Evolutionary conservation across 2,329 filamentous ascomycete species (phyloP).

Genomic region (Aspergillus novofumigatus): DNA sequence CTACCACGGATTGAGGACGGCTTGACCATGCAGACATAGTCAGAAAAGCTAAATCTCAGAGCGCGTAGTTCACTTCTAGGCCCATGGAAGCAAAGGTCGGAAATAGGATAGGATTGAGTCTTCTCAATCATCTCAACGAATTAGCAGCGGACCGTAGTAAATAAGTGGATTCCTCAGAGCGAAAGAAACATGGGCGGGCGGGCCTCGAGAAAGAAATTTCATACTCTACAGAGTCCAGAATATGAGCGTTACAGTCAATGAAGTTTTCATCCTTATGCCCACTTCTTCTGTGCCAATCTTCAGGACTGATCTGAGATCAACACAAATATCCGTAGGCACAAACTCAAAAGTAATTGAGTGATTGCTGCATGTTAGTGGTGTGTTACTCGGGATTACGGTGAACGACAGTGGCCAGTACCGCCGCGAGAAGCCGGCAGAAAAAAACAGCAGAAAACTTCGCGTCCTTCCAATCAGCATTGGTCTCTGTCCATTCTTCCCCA

Average conservation of each 20-base stretch:
- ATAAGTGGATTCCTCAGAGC: not conserved
- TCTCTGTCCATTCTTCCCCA: not conserved
- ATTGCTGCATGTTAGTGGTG: too few relatives aligned
- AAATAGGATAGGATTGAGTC: not conserved
- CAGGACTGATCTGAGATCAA: not conserved
- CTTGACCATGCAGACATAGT: not conserved
- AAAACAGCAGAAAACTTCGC: constrained; percentile 5
- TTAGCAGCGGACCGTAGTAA: not conserved
- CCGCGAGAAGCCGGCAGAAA: constrained; percentile 6
- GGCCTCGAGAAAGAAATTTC: not conserved
- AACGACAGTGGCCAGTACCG: not conserved
- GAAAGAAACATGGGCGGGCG: not conserved
- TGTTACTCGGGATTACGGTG: not conserved
- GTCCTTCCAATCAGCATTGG: constrained; percentile 6
- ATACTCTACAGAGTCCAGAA: not conserved
- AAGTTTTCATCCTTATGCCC: not conserved
- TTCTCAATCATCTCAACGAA: not conserved
- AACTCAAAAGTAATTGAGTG: too few relatives aligned
- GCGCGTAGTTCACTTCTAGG: not conserved
- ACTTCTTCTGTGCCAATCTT: not conserved
- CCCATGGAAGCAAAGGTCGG: too few relatives aligned
- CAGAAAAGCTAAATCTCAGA: not conserved
- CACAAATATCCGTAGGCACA: not conserved
- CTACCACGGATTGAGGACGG: not conserved
- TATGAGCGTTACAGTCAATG: not conserved